Base-by-base conservation (phyloP, 805 yeast genomes). In the Kodamaea hsintzibuensis region DNA sequence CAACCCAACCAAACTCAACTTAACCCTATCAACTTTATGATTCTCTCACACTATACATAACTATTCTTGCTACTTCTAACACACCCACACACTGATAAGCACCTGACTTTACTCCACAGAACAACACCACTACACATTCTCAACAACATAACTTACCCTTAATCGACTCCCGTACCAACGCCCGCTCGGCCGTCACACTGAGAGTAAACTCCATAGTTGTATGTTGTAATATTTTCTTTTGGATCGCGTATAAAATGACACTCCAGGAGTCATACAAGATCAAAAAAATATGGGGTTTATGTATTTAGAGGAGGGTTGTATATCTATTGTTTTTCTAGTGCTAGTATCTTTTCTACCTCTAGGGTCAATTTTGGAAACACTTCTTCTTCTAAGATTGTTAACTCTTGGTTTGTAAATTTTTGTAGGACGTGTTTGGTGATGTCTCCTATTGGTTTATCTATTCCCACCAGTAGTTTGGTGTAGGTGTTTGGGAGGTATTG, bases 401-500 rank as follows among this genome's bases (percentile, higher is more conserved):
- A 47, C 55, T 89, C 93, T 0, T 64, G 60, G 0, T 63, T 63
- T 2, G 68, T 67, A 61, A 88, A 82, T 57, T 76, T 78, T 3
- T 81, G 68, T 39, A 91, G 71, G 8, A 91, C 97, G 62, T 84
- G 86, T 12, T 80, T 72, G 0, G 87, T 80, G 1, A 89, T 87
- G 0, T 69, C 64, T 42, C 75, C 76, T 50, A 82, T 73, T 0
- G 92, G 87, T 52, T 88, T 74, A 1, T 90, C 96, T 13, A 92
- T 88, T 0, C 98, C 98, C 7, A 91, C 74, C 14, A 87, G 82
- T 12, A 91, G 64, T 49, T 89, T 82, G n/a, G 82, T 77, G 63
- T 85, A 89, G 14, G 74, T 76, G 37, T 76, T 73, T 0, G 86
- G 85, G 38, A 80, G 66, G 18, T 55, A 42, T 6, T 66, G 58